phyloP scores from a whole-genome alignment of 108 stramenopile species.

The Pseudonitzschia delicatissima region DNA sequence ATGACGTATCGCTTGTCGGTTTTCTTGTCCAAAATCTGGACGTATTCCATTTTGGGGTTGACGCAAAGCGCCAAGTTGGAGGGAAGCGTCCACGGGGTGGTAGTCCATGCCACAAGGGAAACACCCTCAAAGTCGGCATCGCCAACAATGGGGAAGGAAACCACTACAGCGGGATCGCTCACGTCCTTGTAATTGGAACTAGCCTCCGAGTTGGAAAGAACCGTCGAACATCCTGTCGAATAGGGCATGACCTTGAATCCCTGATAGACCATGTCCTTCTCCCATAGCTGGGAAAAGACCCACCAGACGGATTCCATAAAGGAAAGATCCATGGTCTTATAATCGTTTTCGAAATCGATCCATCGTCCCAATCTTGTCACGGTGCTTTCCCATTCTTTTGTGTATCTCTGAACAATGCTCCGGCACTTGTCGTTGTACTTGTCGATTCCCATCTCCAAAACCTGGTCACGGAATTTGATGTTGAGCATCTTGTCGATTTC shows the following conservation, averaged over 20 bases:
- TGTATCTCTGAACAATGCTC: slow-evolving; percentile 93
- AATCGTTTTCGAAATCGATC: slow-evolving; percentile 99
- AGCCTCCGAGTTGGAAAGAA: slow-evolving; percentile 98
- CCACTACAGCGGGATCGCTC: slow-evolving; percentile 97
- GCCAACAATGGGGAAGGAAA: slow-evolving; percentile 86
- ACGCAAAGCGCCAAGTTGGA: slow-evolving; percentile 96
- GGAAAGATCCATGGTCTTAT: slow-evolving; percentile 97
- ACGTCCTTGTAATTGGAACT: slow-evolving; percentile 99
- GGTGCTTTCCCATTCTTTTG: slow-evolving; percentile 95
- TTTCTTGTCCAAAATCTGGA: slow-evolving; percentile 90
- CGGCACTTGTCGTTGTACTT: slow-evolving; percentile 98
- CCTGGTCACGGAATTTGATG: slow-evolving; percentile 94
- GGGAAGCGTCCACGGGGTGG: slow-evolving; percentile 99
- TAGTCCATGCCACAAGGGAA: slow-evolving; percentile 95
- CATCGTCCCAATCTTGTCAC: slow-evolving; percentile 96
- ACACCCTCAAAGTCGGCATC: slow-evolving; percentile 47
- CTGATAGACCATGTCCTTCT: slow-evolving; percentile 96
- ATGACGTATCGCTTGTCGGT: slow-evolving; percentile 80
- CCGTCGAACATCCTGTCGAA: slow-evolving; percentile 94
- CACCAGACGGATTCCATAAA: slow-evolving; percentile 99
- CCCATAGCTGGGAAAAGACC: slow-evolving; percentile 94
- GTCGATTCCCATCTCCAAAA: slow-evolving; percentile 94
- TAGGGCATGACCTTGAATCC: slow-evolving; percentile 99
- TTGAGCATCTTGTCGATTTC: slow-evolving; percentile 97
- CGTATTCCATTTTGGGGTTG: slow-evolving; percentile 89